Percentiles rank a stretch among this genome's conserved stretches.
These are phyloP conservation scores for Acer negundo DNA, from an alignment of 345 rosid genomes.

Conservation along the genomic window DNA sequence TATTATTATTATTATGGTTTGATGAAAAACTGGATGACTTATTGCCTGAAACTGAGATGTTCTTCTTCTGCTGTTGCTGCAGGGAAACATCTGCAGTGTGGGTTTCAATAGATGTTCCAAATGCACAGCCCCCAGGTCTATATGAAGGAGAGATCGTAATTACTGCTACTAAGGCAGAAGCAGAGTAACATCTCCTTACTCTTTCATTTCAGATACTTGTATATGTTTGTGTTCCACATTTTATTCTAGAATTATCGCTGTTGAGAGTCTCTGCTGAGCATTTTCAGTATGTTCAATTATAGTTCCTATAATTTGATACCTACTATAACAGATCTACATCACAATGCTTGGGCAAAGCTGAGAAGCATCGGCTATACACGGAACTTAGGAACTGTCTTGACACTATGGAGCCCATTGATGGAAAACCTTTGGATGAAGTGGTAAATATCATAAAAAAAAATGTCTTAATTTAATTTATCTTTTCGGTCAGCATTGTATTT, in stretches of 20 bases:
- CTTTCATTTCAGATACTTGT: conserved; percentile 3
- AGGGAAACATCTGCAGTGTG: conserved; percentile 90
- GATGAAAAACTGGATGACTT: conserved; percentile 7
- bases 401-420: conserved; percentile 67
- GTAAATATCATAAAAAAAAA: conserved; percentile 35
- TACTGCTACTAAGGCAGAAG: conserved; percentile 65
- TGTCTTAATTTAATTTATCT: neutral
- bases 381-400: conserved; percentile 76
- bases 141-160: conserved; percentile 86
- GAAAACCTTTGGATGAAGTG: conserved; percentile 74
- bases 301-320: conserved; percentile 3
- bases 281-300: neutral
- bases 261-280: conserved; percentile 3
- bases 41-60: conserved; percentile 24
- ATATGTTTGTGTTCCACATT: conserved; percentile 4
- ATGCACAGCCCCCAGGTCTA: conserved; percentile 80
- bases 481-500: neutral
- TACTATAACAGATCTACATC: conserved; percentile 42
- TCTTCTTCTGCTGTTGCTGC: conserved; percentile 26
- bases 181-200: conserved; percentile 48
- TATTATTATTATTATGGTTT: conserved; percentile 1
- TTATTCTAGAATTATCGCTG: neutral
- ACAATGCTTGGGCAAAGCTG: conserved; percentile 53
- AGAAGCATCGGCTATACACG: conserved; percentile 60
- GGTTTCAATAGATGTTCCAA: conserved; percentile 93